Percentiles rank a stretch among this genome's conserved stretches.
Conservation (phyloP, 1,284 basidiomycete species). For the Exobasidium cylindrosporum region DNA sequence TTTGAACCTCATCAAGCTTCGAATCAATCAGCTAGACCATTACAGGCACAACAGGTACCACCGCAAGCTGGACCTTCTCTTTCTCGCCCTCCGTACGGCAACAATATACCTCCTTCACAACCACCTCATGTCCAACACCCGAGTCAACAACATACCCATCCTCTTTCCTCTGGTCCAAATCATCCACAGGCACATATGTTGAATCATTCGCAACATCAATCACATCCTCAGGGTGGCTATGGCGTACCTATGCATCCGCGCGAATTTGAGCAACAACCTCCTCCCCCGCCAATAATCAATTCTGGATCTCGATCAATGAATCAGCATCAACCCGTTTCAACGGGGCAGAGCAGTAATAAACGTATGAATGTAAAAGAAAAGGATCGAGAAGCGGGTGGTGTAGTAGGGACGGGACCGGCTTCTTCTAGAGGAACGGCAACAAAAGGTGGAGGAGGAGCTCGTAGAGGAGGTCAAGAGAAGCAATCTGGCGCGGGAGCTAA, state of each 20-base stretch:
- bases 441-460: not conserved
- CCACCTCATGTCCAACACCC: not conserved
- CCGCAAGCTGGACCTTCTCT: constrained; percentile 4
- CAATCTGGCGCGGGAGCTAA: not conserved
- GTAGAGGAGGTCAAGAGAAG: not conserved
- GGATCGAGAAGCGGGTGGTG: not conserved
- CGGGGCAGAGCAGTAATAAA: not conserved
- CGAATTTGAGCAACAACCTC: not conserved
- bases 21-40: not conserved
- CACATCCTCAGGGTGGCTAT: not conserved
- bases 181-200: not conserved
- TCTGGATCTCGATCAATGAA: not conserved
- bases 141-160: not conserved
- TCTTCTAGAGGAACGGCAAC: not conserved
- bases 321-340: not conserved
- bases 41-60: not conserved
- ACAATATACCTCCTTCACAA: not conserved
- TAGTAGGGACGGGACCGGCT: not conserved
- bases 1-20: not conserved
- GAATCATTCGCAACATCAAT: not conserved
- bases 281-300: not conserved
- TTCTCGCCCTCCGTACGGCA: not conserved
- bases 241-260: not conserved
- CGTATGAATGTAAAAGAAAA: not conserved
- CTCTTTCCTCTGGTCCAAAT: constrained; percentile 4